These are phyloP conservation scores for Ocimum tenuiflorum DNA, from an alignment of 257 asterid genomes.

Conservation along the genomic window DNA sequence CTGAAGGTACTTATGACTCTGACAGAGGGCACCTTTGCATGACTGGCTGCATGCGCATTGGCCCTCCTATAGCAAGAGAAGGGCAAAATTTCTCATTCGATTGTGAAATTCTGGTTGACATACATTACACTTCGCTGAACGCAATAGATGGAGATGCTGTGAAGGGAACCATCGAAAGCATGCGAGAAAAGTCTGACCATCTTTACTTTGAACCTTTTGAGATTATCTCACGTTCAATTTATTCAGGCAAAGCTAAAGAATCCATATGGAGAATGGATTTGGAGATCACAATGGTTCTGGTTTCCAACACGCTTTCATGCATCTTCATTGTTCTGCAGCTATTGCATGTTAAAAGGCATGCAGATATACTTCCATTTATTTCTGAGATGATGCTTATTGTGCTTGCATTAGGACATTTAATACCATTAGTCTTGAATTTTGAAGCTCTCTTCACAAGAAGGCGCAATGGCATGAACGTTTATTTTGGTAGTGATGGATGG, in stretches of 20 bases:
- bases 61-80: constrained; percentile 26
- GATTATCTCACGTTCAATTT: constrained; percentile 49
- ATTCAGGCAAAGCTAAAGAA: constrained; percentile 54
- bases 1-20: constrained; percentile 75
- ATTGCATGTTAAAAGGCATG: constrained; percentile 50
- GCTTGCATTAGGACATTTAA: constrained; percentile 67
- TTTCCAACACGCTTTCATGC: constrained; percentile 70
- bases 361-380: constrained; percentile 48
- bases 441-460: constrained; percentile 63
- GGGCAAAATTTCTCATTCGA: constrained; percentile 38
- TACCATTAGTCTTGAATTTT: constrained; percentile 72
- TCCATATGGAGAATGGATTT: constrained; percentile 87
- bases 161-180: constrained; percentile 72
- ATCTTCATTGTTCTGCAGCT: constrained; percentile 66
- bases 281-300: constrained; percentile 74
- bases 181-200: constrained; percentile 45
- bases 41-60: constrained; percentile 66
- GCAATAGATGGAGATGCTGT: constrained; percentile 32
- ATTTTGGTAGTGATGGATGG: constrained; percentile 69
- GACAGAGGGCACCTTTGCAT: constrained; percentile 70
- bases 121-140: constrained; percentile 51
- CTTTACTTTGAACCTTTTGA: constrained; percentile 62
- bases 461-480: constrained; percentile 42
- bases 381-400: constrained; percentile 58
- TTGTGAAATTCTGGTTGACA: constrained; percentile 60